phyloP scores from a whole-genome alignment of 2,329 filamentous ascomycete species.

The Gremmenia infestans region DNA sequence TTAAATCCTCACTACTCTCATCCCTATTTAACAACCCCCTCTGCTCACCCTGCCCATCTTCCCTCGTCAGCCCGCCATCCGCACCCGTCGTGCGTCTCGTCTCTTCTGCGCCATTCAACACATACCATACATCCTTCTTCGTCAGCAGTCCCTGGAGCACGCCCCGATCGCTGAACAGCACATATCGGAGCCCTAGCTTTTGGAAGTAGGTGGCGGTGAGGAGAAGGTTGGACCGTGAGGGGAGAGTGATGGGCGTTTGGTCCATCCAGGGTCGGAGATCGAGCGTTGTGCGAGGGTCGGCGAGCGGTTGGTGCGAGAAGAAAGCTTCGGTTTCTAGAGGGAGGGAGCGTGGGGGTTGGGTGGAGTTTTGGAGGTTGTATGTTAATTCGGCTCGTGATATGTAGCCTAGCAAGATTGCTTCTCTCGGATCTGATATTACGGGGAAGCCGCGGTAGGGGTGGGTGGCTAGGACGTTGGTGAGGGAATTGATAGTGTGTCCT shows the following conservation, averaged over 20 bases:
- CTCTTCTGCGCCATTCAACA: slow-evolving; percentile 74
- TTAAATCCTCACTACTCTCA: slow-evolving; percentile 24
- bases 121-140: slow-evolving; percentile 96
- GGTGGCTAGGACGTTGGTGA: slow-evolving; percentile 64
- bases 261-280: slow-evolving; percentile 98
- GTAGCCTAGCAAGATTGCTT: slow-evolving; percentile 81
- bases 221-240: slow-evolving; percentile 69
- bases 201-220: slow-evolving; percentile 93
- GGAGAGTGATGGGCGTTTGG: slow-evolving; percentile 90
- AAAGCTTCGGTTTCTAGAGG: slow-evolving; percentile 70
- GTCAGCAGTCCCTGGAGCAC: slow-evolving; percentile 80
- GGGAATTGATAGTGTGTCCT: slow-evolving; percentile 76
- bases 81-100: slow-evolving; percentile 38
- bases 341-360: slow-evolving; percentile 52
- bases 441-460: slow-evolving; percentile 89
- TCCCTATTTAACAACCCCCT: slow-evolving; percentile 39
- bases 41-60: slow-evolving; percentile 38
- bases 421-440: slow-evolving; percentile 72
- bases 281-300: slow-evolving; percentile 70
- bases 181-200: slow-evolving; percentile 84
- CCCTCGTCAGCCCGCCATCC: slow-evolving; percentile 37
- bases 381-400: slow-evolving; percentile 87
- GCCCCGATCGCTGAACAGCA: slow-evolving; percentile 80
- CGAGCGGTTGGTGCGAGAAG: slow-evolving; percentile 78
- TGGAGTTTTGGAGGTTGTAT: slow-evolving; percentile 68